Evolutionary conservation across 345 rosid genomes (phyloP).

Genomic region (Acer yangbiense): DNA sequence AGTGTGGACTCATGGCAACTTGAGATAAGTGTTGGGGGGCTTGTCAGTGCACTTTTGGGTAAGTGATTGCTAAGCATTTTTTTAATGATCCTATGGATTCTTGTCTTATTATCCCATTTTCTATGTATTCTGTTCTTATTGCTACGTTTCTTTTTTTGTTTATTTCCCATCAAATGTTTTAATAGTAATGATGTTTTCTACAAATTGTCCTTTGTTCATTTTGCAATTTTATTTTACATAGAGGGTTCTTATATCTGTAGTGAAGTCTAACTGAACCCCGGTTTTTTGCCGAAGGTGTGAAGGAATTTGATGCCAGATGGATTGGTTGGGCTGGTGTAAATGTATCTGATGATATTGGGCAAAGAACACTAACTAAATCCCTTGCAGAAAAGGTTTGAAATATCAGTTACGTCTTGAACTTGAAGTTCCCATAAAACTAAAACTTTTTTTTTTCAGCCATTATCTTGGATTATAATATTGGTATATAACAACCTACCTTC

Average conservation of each 20-base stretch:
- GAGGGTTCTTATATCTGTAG: constrained; percentile 8
- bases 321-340: constrained; percentile 74
- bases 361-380: constrained; percentile 46
- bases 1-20: constrained; percentile 55
- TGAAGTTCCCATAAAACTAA: constrained; percentile 5
- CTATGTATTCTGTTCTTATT: background rate
- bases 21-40: constrained; percentile 57
- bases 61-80: constrained; percentile 12
- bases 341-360: constrained; percentile 57
- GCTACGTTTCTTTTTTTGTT: background rate
- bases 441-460: background rate
- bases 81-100: background rate
- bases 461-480: constrained; percentile 1
- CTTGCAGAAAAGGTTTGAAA: constrained; percentile 54
- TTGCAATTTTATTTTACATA: background rate
- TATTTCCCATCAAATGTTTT: background rate
- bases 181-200: background rate
- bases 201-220: background rate
- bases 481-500: background rate
- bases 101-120: no score
- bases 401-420: constrained; percentile 11
- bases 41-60: constrained; percentile 64
- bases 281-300: constrained; percentile 44
- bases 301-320: constrained; percentile 63
- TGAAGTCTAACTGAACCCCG: background rate